Conservation (phyloP, 148 eudicot genomes). For the Talinum fruticosum region DNA sequence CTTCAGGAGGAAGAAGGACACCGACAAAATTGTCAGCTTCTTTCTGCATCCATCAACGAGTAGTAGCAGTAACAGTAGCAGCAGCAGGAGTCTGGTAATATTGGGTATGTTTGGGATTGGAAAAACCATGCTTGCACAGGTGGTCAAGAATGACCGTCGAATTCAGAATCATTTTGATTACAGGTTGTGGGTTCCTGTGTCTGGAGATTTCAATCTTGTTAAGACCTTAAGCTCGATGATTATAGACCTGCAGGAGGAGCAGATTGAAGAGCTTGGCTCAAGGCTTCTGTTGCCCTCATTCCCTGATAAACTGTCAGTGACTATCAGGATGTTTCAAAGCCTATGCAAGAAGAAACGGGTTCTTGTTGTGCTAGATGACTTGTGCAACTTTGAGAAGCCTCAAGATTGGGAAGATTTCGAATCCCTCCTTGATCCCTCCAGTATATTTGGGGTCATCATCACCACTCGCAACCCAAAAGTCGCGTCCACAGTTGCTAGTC, state of each 20-base stretch:
- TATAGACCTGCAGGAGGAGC: not conserved
- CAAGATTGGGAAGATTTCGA: not conserved
- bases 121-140: conserved; percentile 13
- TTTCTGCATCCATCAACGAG: not conserved
- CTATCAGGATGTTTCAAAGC: not conserved
- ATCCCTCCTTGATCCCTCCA: not conserved
- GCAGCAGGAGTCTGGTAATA: not conserved
- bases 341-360: not conserved
- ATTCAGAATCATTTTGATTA: not conserved
- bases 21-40: conserved; percentile 6
- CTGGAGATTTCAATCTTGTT: not conserved
- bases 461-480: conserved; percentile 29
- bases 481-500: not conserved
- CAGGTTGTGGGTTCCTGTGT: not conserved
- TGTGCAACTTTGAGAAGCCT: not conserved
- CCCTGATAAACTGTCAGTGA: not conserved
- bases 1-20: conserved; percentile 15
- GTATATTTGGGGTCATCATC: too few relatives aligned
- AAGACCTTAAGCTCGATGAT: not conserved
- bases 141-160: not conserved
- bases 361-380: conserved; percentile 16
- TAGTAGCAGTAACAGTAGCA: not conserved
- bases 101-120: conserved; percentile 17
- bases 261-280: not conserved
- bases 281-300: not conserved